Evolutionary conservation across 169 alveolate species (phyloP).

Genomic region (Eimeria acervulina): DNA sequence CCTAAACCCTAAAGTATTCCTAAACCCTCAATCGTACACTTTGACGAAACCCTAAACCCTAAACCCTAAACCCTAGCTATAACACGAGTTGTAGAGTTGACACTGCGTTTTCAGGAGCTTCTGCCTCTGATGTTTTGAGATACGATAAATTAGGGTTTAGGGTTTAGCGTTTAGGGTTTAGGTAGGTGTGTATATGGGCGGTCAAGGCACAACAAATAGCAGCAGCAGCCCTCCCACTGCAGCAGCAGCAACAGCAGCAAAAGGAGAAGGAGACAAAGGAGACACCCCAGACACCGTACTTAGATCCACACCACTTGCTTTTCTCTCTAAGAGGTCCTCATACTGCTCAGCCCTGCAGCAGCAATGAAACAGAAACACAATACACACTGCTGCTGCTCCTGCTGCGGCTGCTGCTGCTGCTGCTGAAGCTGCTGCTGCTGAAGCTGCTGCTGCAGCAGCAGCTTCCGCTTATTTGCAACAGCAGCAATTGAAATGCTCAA

Average conservation of each 20-base stretch:
- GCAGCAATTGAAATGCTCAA: background rate
- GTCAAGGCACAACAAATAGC: background rate
- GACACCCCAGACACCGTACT: background rate
- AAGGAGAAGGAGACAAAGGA: background rate
- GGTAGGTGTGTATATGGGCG: background rate
- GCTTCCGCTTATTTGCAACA: no score
- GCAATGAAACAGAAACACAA: background rate
- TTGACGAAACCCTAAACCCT: no score
- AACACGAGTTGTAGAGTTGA: no score
- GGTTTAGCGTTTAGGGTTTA: background rate
- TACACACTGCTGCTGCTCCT: background rate
- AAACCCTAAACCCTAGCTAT: background rate
- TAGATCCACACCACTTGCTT: background rate
- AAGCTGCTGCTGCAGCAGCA: background rate
- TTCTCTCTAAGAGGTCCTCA: background rate
- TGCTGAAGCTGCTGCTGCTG: background rate
- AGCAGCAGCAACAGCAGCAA: background rate
- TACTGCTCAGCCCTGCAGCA: conserved; percentile 20
- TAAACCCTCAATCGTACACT: no score
- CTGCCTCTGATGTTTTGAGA: no score
- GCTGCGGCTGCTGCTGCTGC: background rate
- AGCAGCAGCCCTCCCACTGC: background rate
- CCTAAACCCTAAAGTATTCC: background rate
- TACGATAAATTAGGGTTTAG: background rate
- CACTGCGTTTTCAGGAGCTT: no score